Evolutionary conservation across 345 rosid species (phyloP), one percentile per base, ranked within the genome.

Genomic region (Syzygium aromaticum): DNA sequence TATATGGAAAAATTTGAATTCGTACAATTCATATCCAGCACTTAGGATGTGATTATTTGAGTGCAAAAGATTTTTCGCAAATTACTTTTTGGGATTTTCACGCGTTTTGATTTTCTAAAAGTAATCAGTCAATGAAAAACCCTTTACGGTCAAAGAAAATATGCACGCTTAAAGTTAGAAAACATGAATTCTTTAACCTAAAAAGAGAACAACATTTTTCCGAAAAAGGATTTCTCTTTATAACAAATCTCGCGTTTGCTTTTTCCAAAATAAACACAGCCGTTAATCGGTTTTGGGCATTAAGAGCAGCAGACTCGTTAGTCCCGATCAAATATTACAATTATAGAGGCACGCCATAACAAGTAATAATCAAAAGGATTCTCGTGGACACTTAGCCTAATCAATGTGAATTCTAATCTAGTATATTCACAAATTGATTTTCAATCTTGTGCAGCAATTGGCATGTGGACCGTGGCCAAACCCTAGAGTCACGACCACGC

Each of bases 391-490:
- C 19, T 64, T 30, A 17, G 77, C 7, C 43, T 38, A 8, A 16
- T 33, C 78, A 33, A 33, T 67, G 46, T 33, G 78, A 17, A 67
- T 67, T 67, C 46, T 67, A 22, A 43, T 43, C 46, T 67, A 30
- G 4, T 67, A 8, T 8, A 2, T 0, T 0, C 17, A 33, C 27
- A 16, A 30, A 10, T 67, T 33, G 11, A 8, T 67, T 33, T 30
- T 46, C 7, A 0, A 8, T 67, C 12, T 67, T 0, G 46, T 38
- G 19, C 46, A 2, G 1, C 49, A 19, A 19, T 73, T 38, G 19
- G 19, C 80, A 67, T 67, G 80, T 33, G 21, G 17, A 73, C 82
- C 49, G 49, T 22, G 49, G 82, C 49, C 63, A 73, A 38, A 43
- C 82, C 49, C 82, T 73, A 3, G 82, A 21, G 49, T 38, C 82